Conservation (phyloP, 2,329 filamentous ascomycete species). For the Pseudocercospora crystallina region DNA sequence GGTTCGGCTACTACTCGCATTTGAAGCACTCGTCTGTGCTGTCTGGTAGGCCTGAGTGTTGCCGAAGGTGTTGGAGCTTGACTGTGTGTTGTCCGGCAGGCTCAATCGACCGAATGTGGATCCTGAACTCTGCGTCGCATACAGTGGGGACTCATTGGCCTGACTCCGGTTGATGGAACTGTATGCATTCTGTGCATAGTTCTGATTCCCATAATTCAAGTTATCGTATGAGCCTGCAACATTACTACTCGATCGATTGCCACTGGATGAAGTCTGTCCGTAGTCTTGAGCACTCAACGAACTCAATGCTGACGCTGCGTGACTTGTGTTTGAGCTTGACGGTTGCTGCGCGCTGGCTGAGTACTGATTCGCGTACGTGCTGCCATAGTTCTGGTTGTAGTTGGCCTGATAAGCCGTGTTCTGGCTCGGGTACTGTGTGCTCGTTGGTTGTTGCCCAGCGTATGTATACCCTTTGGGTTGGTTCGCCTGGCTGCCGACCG, state of each 20-base stretch:
- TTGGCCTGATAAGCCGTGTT: slow-evolving; percentile 15
- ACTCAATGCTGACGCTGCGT: slow-evolving; percentile 26
- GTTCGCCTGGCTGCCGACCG: slow-evolving; percentile 32
- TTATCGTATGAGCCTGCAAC: slow-evolving; percentile 20
- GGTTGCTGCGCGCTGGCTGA: slow-evolving; percentile 18
- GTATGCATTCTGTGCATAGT: slow-evolving; percentile 16
- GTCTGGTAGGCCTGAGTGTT: slow-evolving; percentile 15
- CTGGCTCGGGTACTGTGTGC: slow-evolving; percentile 19
- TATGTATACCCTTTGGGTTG: slow-evolving; percentile 12
- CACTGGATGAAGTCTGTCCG: slow-evolving; percentile 18
- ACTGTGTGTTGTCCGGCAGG: slow-evolving; percentile 26
- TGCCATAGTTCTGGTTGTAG: slow-evolving; percentile 19
- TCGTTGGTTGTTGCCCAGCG: slow-evolving; percentile 9
- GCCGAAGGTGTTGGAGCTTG: slow-evolving; percentile 16
- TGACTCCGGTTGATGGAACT: slow-evolving; percentile 20
- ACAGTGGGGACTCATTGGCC: slow-evolving; percentile 28
- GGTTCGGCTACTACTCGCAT: slow-evolving; percentile 16
- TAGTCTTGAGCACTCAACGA: slow-evolving; percentile 26
- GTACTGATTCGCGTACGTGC: slow-evolving; percentile 24
- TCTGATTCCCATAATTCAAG: slow-evolving; percentile 10
- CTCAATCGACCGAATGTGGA: slow-evolving; percentile 25
- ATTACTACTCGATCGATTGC: slow-evolving; percentile 9
- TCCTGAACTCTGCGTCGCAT: slow-evolving; percentile 22
- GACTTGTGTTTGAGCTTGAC: slow-evolving; percentile 14
- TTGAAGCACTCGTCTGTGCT: slow-evolving; percentile 7